phyloP scores from a whole-genome alignment of 129 eudicot genomes.

The Lactuca sativa region DNA sequence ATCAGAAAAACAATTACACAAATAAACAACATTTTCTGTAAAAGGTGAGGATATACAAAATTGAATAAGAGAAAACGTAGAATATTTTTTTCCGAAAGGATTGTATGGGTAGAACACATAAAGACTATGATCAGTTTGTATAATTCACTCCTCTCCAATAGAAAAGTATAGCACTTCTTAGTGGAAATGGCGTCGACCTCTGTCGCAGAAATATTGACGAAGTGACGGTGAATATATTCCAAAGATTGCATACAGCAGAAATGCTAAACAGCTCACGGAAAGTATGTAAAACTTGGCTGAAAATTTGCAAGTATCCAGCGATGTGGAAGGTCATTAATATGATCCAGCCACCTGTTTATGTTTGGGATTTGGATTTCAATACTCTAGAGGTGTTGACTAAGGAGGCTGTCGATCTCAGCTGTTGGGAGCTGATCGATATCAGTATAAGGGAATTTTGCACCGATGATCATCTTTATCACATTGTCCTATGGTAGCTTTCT shows the following conservation, averaged over 20 bases:
- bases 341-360: not conserved
- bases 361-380: not conserved
- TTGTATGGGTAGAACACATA: no score
- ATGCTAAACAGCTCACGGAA: slow-evolving; percentile 3
- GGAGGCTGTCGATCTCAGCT: slow-evolving; percentile 50
- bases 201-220: no score
- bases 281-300: slow-evolving; percentile 38
- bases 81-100: no score
- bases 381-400: slow-evolving; percentile 25
- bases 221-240: slow-evolving; percentile 23
- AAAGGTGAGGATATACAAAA: no score
- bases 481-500: slow-evolving; percentile 32
- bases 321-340: slow-evolving; percentile 37
- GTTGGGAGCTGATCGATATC: slow-evolving; percentile 37
- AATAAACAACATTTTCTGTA: no score
- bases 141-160: not conserved
- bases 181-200: no score
- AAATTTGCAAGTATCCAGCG: slow-evolving; percentile 35
- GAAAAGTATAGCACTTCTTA: no score
- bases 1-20: no score
- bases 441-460: slow-evolving; percentile 8
- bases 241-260: no score
- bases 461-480: slow-evolving; percentile 36
- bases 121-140: no score
- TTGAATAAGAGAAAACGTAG: no score